A percentile compares a stretch with the other conserved stretches of the same genome.
phyloP scores from a whole-genome alignment of 1,284 basidiomycete genomes.

The Grifola frondosa region DNA sequence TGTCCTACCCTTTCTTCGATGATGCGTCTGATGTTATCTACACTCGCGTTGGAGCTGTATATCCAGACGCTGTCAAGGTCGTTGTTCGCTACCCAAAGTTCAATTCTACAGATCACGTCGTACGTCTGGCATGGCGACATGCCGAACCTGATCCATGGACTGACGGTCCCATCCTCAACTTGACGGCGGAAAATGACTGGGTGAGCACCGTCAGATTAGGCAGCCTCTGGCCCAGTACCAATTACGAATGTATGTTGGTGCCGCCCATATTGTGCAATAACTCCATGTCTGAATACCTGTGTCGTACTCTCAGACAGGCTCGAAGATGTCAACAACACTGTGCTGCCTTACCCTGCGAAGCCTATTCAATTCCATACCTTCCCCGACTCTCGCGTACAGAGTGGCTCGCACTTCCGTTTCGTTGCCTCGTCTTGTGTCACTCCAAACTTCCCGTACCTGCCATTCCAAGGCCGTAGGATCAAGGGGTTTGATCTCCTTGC shows the following conservation, averaged over 20 bases:
- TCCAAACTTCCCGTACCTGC: constrained; percentile 67
- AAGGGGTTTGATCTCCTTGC: constrained; percentile 70
- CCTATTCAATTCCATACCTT: constrained; percentile 66
- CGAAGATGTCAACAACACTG: constrained; percentile 42
- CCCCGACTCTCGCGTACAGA: constrained; percentile 59
- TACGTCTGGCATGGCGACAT: constrained; percentile 51
- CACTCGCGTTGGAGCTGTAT: constrained; percentile 67
- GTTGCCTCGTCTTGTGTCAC: constrained; percentile 61
- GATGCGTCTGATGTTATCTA: constrained; percentile 56
- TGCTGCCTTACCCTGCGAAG: constrained; percentile 48
- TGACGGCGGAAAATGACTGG: constrained; percentile 60
- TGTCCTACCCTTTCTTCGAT: constrained; percentile 51
- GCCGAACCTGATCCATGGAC: constrained; percentile 41
- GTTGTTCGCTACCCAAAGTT: constrained; percentile 54
- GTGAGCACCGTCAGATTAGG: constrained; percentile 54
- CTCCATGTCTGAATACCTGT: not conserved
- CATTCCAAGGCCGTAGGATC: constrained; percentile 51
- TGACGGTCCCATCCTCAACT: constrained; percentile 49
- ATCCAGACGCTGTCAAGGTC: constrained; percentile 62
- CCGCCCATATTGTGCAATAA: not conserved
- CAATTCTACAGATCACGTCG: constrained; percentile 32
- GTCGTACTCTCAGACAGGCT: constrained; percentile 46
- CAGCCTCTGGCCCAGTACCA: constrained; percentile 68
- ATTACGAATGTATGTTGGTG: constrained; percentile 65
- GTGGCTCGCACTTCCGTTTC: constrained; percentile 62